Conservation (phyloP, 768 basidiomycete genomes). For the Boletus subparvulus region DNA sequence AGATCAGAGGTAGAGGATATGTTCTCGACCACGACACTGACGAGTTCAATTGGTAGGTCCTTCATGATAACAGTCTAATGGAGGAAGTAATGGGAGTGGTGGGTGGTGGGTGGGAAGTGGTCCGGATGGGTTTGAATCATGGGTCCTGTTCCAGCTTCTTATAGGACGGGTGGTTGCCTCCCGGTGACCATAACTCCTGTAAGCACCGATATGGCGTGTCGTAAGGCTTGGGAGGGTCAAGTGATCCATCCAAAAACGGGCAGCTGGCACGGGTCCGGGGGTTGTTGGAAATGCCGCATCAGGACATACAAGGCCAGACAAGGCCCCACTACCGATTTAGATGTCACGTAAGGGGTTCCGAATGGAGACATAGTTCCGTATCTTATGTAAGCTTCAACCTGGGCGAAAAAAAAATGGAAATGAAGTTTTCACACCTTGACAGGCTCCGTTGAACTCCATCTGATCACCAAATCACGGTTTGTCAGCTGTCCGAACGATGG, state of each 20-base stretch:
- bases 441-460: no score
- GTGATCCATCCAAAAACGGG: not conserved
- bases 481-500: no score
- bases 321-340: no score
- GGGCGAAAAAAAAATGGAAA: no score
- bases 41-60: conserved; percentile 29
- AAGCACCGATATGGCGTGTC: conserved; percentile 3
- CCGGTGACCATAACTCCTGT: not conserved
- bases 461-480: no score
- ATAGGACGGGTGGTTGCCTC: not conserved
- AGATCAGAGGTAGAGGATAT: conserved; percentile 27
- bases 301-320: no score
- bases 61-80: conserved; percentile 14
- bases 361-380: no score
- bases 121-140: not conserved
- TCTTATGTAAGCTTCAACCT: no score
- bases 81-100: not conserved
- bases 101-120: not conserved
- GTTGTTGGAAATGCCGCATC: no score
- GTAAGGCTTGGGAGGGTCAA: not conserved
- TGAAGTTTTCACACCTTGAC: no score
- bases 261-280: not conserved
- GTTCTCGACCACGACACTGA: conserved; percentile 25
- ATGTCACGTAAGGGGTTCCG: no score
- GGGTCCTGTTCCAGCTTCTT: conserved; percentile 2